These are phyloP conservation scores for Mucor ambiguus DNA, from an alignment of 371 early-diverging fungal genomes.

Conservation along the genomic window DNA sequence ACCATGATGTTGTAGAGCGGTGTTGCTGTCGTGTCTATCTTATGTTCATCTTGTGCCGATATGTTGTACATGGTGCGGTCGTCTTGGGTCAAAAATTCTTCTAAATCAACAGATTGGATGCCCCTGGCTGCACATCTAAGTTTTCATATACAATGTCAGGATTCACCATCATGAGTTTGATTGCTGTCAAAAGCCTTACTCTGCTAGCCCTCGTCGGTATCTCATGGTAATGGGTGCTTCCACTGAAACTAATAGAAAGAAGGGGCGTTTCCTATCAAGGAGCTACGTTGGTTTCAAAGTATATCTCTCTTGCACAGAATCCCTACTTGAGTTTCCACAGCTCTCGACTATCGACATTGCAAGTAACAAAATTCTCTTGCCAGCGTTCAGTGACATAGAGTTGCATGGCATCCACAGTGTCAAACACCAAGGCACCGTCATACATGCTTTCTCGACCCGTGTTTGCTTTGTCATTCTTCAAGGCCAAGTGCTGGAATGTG, in stretches of 20 bases:
- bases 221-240: constrained; percentile 79
- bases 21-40: constrained; percentile 1
- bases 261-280: constrained; percentile 78
- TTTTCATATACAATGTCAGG: neutral
- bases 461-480: neutral
- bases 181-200: constrained; percentile 17
- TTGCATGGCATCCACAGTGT: constrained; percentile 53
- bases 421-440: constrained; percentile 35
- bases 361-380: constrained; percentile 73
- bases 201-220: constrained; percentile 56
- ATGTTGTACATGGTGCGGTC: constrained; percentile 46
- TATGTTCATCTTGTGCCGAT: constrained; percentile 15
- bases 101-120: constrained; percentile 17
- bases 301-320: neutral
- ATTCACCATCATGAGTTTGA: neutral
- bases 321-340: constrained; percentile 38
- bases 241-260: constrained; percentile 81
- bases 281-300: neutral
- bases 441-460: constrained; percentile 9
- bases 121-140: neutral
- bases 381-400: constrained; percentile 68
- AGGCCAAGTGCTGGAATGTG: constrained; percentile 49
- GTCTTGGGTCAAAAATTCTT: constrained; percentile 39
- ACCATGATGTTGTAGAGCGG: constrained; percentile 48
- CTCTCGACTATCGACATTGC: constrained; percentile 51